Percentiles rank a stretch among this genome's conserved stretches.
Evolutionary conservation across 2,329 filamentous ascomycete species (phyloP).

Genomic region (Corinectria fuckeliana): DNA sequence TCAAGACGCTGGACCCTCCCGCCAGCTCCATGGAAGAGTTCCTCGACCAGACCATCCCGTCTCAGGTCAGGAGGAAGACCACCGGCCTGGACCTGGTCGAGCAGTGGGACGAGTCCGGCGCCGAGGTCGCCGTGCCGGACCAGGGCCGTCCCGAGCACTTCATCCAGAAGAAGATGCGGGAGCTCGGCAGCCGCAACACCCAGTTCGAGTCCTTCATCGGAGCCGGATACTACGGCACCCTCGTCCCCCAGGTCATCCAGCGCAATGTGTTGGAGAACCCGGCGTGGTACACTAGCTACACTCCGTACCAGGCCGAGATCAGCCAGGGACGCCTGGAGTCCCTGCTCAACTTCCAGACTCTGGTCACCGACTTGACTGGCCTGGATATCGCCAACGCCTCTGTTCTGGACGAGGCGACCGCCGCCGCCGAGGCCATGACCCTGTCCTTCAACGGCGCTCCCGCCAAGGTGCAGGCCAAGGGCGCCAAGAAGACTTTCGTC

Average conservation of each 20-base stretch:
- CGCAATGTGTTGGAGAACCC: slow-evolving; percentile 92
- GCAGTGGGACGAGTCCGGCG: slow-evolving; percentile 37
- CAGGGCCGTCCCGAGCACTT: slow-evolving; percentile 39
- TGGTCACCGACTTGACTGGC: slow-evolving; percentile 86
- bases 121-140: slow-evolving; percentile 29
- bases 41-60: slow-evolving; percentile 80
- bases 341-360: slow-evolving; percentile 92
- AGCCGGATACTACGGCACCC: slow-evolving; percentile 84
- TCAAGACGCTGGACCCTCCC: slow-evolving; percentile 78
- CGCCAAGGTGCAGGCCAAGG: slow-evolving; percentile 60
- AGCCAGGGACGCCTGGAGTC: slow-evolving; percentile 93
- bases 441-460: slow-evolving; percentile 74
- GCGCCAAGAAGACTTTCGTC: slow-evolving; percentile 78
- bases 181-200: slow-evolving; percentile 47
- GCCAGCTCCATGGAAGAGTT: slow-evolving; percentile 80
- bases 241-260: slow-evolving; percentile 88
- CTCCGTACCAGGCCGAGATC: slow-evolving; percentile 96
- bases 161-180: slow-evolving; percentile 64
- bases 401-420: slow-evolving; percentile 88
- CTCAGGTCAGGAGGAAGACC: slow-evolving; percentile 62
- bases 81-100: slow-evolving; percentile 38
- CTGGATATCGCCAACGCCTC: slow-evolving; percentile 91
- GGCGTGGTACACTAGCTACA: slow-evolving; percentile 98
- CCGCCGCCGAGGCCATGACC: slow-evolving; percentile 95
- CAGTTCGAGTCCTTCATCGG: slow-evolving; percentile 76